Evolutionary conservation across 2,329 filamentous ascomycete genomes (phyloP), one percentile per base, ranked within the genome.

Genomic region (Trichoderma oligosporum): DNA sequence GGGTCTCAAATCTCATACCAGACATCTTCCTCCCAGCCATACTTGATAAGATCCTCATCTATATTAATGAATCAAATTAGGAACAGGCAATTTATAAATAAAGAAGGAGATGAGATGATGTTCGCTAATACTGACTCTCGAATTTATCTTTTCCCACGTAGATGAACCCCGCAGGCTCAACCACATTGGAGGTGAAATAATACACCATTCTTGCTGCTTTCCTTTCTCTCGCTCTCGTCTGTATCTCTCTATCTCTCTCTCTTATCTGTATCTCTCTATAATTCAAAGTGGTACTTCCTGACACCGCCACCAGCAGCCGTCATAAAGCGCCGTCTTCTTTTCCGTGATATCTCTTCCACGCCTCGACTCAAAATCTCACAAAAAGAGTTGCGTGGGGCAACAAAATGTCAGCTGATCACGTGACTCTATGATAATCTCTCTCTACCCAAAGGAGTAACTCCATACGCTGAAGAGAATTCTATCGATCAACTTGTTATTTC

Each of bases 81-180:
- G 14, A 12, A 24, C 3, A n/a, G n/a, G n/a, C n/a, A n/a, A n/a
- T n/a, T n/a, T n/a, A n/a, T n/a, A 29, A 12, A 11, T 2, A 35
- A 25, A 9, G 24, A 14, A 12, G 2, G 22, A 57, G 57, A n/a
- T n/a, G n/a, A n/a, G n/a, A n/a, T n/a, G n/a, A n/a, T n/a, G n/a
- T n/a, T n/a, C n/a, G n/a, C n/a, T n/a, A 55, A 62, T 60, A 66
- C 86, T 69, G 80, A 97, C 94, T 99, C 79, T 99, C 94, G 66
- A 94, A 92, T 77, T 99, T 99, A 79, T 99, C 94, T 75, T 97
- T 99, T 73, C 94, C 94, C 59, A 97, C 91, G 71, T 99, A 99
- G 68, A 99, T 85, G 70, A 87, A 92, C 39, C 91, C 93, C 29
- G 91, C 71, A 2, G 94, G 93, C 11, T 86, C 81, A 36, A 96